Conservation (phyloP, 2,329 filamentous ascomycete species). For the Sporothrix pseudoabietina region DNA sequence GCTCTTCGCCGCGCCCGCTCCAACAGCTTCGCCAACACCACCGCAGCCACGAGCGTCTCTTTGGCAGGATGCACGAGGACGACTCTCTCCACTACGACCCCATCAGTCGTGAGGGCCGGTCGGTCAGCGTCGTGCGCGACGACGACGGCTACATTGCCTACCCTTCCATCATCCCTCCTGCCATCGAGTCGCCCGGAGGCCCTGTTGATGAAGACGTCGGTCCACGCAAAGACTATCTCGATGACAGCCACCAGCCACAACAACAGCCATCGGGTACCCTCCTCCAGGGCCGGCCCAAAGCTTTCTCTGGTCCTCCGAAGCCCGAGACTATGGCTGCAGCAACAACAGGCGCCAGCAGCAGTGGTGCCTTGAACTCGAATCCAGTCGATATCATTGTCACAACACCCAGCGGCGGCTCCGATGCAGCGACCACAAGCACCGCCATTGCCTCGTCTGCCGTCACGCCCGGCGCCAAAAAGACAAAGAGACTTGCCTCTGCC, state of each 20-base stretch:
- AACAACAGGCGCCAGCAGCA: neutral
- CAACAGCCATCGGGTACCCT: neutral
- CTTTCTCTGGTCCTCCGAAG: slow-evolving; percentile 31
- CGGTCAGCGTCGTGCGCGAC: slow-evolving; percentile 41
- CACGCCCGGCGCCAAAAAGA: neutral
- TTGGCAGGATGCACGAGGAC: slow-evolving; percentile 21
- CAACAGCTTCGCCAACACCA: neutral
- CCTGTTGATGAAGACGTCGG: neutral
- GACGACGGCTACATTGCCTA: slow-evolving; percentile 40
- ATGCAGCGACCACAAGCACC: neutral
- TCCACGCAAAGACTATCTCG: neutral
- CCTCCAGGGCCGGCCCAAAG: slow-evolving; percentile 25
- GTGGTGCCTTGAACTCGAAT: neutral
- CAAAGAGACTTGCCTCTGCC: slow-evolving; percentile 20
- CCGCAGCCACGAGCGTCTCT: slow-evolving; percentile 16
- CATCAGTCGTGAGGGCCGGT: slow-evolving; percentile 37
- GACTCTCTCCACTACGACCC: slow-evolving; percentile 39
- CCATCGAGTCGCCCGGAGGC: slow-evolving; percentile 32
- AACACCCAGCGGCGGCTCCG: neutral
- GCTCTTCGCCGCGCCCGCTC: neutral
- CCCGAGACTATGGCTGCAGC: slow-evolving; percentile 12
- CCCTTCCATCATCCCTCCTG: slow-evolving; percentile 42
- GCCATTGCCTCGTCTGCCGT: neutral
- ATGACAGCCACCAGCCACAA: neutral
- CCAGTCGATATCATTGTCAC: slow-evolving; percentile 15